phyloP scores from a whole-genome alignment of 441 rosid species.

The Codiaeum variegatum region DNA sequence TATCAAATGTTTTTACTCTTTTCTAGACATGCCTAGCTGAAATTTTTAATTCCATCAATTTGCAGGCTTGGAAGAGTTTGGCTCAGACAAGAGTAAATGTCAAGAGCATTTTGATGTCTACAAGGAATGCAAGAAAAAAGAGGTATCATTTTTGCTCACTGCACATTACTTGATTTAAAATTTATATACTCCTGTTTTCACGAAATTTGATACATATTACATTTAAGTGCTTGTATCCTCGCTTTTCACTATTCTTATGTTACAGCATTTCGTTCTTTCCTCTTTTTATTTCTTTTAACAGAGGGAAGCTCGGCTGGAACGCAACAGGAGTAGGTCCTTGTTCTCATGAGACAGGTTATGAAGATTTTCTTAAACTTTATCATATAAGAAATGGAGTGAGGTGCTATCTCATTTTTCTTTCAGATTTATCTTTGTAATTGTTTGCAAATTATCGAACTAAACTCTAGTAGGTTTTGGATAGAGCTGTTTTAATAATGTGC shows the following conservation, averaged over 20 bases:
- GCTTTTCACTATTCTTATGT: neutral
- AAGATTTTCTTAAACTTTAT: neutral
- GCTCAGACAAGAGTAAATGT: constrained; percentile 87
- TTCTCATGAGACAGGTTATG: constrained; percentile 46
- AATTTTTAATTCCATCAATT: neutral
- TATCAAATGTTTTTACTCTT: neutral
- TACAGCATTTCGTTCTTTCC: neutral
- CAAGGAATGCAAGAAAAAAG: constrained; percentile 97
- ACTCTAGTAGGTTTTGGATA: neutral
- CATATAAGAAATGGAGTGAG: neutral
- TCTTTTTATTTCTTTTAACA: constrained; percentile 28
- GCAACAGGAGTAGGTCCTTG: constrained; percentile 67
- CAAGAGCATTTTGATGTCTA: constrained; percentile 87
- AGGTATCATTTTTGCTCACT: constrained; percentile 39
- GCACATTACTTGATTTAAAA: neutral
- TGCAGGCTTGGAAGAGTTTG: constrained; percentile 81
- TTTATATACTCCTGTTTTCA: neutral
- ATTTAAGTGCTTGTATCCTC: neutral
- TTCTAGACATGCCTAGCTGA: neutral
- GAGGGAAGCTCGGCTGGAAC: constrained; percentile 96
- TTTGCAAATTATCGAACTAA: neutral
- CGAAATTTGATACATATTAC: neutral
- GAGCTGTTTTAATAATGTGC: neutral
- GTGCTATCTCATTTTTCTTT: constrained; percentile 1
- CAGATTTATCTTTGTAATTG: neutral